Evolutionary conservation across 371 early-diverging fungal genomes (phyloP).

Genomic region (Massospora cicadina): DNA sequence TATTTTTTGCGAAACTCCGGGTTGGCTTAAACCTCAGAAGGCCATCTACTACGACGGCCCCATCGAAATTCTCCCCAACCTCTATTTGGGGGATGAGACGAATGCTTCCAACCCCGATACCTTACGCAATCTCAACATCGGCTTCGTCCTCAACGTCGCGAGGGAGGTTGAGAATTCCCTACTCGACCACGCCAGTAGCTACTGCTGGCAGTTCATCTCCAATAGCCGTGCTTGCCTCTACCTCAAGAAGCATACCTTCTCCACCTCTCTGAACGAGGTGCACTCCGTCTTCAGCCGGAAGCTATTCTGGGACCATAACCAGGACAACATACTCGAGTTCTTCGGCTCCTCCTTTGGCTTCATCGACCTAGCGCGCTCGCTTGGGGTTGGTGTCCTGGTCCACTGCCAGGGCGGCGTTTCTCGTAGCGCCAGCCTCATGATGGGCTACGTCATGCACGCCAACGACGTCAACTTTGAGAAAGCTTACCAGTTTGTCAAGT

Average conservation of each 20-base stretch:
- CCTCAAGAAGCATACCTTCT: neutral
- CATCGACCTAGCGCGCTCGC: conserved; percentile 40
- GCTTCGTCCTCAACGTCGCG: conserved; percentile 57
- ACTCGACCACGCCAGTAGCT: neutral
- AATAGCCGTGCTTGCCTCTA: neutral
- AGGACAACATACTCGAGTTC: conserved; percentile 37
- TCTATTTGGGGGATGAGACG: conserved; percentile 50
- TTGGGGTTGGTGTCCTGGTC: conserved; percentile 46
- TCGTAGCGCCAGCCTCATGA: conserved; percentile 65
- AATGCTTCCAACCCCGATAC: conserved; percentile 28
- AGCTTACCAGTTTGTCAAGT: conserved; percentile 62
- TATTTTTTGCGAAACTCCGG: no score
- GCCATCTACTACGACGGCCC: conserved; percentile 25
- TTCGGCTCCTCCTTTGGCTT: conserved; percentile 44
- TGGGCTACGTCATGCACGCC: conserved; percentile 72
- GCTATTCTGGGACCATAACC: conserved; percentile 60
- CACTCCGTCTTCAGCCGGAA: conserved; percentile 32
- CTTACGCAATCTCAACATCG: conserved; percentile 26
- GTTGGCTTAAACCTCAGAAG: conserved; percentile 4
- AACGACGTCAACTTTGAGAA: conserved; percentile 31
- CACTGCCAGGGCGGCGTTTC: conserved; percentile 85
- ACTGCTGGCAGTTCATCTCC: neutral
- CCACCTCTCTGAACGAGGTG: neutral
- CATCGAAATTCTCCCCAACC: conserved; percentile 35
- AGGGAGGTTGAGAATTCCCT: conserved; percentile 38